phyloP scores from a whole-genome alignment of 371 early-diverging fungal genomes.

The Mucor racemosus region DNA sequence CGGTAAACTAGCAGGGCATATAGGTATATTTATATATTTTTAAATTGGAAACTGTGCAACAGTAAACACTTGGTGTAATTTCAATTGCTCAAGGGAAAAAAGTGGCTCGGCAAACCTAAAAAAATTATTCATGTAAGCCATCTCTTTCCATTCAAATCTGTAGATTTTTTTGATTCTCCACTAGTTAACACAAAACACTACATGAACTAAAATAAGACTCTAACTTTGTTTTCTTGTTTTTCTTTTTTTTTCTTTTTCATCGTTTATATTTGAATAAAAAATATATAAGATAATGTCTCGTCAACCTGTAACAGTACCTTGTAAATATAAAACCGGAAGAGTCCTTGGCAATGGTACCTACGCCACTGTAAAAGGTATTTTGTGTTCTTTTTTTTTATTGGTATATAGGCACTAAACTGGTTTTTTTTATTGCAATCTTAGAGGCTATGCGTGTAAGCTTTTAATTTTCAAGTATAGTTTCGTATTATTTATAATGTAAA shows the following conservation, averaged over 20 bases:
- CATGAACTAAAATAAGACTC: slow-evolving; percentile 1
- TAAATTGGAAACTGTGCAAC: background rate
- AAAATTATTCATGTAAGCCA: too few species aligned
- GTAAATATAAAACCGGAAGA: slow-evolving; percentile 74
- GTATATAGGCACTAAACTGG: too few species aligned
- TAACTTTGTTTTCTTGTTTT: background rate
- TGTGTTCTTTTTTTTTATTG: background rate
- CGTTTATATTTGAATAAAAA: background rate
- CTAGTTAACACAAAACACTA: background rate
- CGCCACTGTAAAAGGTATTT: slow-evolving; percentile 74
- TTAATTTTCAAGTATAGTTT: background rate
- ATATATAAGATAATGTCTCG: slow-evolving; percentile 5
- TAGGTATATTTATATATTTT: background rate
- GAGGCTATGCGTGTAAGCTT: slow-evolving; percentile 57
- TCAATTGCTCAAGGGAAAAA: background rate
- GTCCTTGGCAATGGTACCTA: slow-evolving; percentile 74
- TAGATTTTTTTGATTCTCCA: background rate
- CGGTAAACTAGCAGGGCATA: too few species aligned
- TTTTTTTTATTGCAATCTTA: slow-evolving; percentile 1
- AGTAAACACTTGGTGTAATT: background rate
- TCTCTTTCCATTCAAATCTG: background rate
- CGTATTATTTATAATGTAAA: background rate
- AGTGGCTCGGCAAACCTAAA: background rate
- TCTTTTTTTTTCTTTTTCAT: background rate
- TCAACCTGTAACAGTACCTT: slow-evolving; percentile 58